Conservation (phyloP, 345 rosid species). For the Anastatica hierochuntica region DNA sequence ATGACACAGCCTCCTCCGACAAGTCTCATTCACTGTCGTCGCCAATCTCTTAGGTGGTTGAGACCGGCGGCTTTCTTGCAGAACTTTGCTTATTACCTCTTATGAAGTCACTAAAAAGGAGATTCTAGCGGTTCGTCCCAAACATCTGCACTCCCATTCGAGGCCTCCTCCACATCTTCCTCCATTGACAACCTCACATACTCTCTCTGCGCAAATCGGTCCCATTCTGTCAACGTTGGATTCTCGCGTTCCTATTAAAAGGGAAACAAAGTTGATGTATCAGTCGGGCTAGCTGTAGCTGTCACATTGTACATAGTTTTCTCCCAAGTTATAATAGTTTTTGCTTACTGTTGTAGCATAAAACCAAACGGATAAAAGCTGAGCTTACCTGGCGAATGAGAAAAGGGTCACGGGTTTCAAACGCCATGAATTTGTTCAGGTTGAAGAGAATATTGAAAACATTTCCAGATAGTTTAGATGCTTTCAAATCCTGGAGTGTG, state of each 20-base stretch:
- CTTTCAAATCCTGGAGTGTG: conserved; percentile 56
- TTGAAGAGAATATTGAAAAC: conserved; percentile 84
- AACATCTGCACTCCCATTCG: conserved; percentile 64
- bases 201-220: conserved; percentile 63
- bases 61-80: too few relatives aligned
- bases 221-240: conserved; percentile 70
- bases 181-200: conserved; percentile 66
- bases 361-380: neutral
- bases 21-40: too few relatives aligned
- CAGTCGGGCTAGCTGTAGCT: neutral
- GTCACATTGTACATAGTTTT: neutral
- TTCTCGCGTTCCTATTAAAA: conserved; percentile 49
- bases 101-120: conserved; percentile 32
- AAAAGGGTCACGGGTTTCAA: conserved; percentile 76
- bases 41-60: too few relatives aligned
- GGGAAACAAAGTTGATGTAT: neutral
- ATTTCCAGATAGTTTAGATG: conserved; percentile 63
- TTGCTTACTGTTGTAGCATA: too few relatives aligned
- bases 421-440: conserved; percentile 72
- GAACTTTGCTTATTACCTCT: too few relatives aligned
- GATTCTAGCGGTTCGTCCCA: conserved; percentile 70
- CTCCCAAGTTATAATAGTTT: neutral
- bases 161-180: conserved; percentile 68
- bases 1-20: too few relatives aligned
- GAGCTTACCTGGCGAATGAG: conserved; percentile 60